These are phyloP conservation scores for Podospora sp. DNA, from an alignment of 495 filamentous ascomycete species.

Conservation along the genomic window DNA sequence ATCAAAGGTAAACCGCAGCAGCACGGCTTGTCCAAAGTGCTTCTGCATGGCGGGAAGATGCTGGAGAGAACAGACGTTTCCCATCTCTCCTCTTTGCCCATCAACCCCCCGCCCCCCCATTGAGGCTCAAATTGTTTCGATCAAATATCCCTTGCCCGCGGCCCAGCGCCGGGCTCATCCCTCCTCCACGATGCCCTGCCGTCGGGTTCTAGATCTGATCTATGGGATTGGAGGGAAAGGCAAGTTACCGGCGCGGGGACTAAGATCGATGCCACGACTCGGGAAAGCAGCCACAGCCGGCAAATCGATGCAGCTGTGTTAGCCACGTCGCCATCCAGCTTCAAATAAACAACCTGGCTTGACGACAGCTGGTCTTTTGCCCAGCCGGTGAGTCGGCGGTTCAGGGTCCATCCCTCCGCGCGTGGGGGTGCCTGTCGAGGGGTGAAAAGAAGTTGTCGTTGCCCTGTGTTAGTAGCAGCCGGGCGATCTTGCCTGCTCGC, in stretches of 20 bases:
- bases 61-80: neutral
- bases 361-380: neutral
- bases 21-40: neutral
- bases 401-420: neutral
- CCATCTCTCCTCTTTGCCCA: too few relatives aligned
- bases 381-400: neutral
- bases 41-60: neutral
- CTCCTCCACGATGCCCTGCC: neutral
- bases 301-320: slow-evolving; percentile 6
- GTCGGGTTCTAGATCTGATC: neutral
- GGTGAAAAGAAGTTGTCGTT: neutral
- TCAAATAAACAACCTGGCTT: neutral
- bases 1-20: neutral
- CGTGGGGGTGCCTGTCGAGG: neutral
- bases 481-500: neutral
- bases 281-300: slow-evolving; percentile 21
- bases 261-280: slow-evolving; percentile 14
- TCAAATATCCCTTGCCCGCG: slow-evolving; percentile 6
- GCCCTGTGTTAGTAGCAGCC: neutral
- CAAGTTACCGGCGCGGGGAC: neutral
- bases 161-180: neutral
- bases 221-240: neutral
- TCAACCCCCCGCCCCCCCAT: too few relatives aligned
- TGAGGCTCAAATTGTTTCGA: slow-evolving; percentile 22
- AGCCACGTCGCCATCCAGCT: slow-evolving; percentile 4